These are phyloP conservation scores for Ustilago bromivora DNA, from an alignment of 1,284 basidiomycete genomes.

Conservation along the genomic window DNA sequence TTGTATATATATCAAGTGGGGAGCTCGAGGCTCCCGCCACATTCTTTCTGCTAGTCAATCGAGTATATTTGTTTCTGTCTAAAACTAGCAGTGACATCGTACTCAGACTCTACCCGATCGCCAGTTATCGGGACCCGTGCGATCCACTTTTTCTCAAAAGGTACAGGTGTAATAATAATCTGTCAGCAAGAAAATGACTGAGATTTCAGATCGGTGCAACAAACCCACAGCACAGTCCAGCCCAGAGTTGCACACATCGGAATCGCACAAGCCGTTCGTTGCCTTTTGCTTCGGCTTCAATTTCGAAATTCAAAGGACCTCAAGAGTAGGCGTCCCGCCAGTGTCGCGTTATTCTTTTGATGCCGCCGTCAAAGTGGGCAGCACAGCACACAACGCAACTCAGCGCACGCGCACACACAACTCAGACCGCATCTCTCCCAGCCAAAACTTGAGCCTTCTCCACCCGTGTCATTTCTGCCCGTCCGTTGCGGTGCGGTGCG, in stretches of 20 bases:
- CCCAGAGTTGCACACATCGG: neutral
- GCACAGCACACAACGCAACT: constrained; percentile 7
- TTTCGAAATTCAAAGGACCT: neutral
- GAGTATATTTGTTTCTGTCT: too few species aligned
- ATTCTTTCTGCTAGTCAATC: too few species aligned
- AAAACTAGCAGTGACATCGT: too few species aligned
- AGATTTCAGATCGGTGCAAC: constrained; percentile 1
- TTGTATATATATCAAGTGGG: too few species aligned
- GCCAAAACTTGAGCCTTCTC: constrained; percentile 20
- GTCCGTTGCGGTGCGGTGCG: neutral
- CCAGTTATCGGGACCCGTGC: too few species aligned
- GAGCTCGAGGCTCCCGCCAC: too few species aligned
- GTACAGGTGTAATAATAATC: neutral
- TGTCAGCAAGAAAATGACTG: constrained; percentile 7
- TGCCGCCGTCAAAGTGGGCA: constrained; percentile 6
- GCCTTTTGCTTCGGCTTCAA: neutral
- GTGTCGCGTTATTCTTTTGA: constrained; percentile 7
- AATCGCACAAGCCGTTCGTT: neutral
- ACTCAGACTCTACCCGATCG: too few species aligned
- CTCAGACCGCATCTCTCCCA: constrained; percentile 2
- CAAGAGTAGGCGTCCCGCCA: constrained; percentile 12
- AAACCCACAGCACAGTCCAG: neutral
- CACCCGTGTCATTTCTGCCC: constrained; percentile 4
- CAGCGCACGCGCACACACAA: constrained; percentile 5
- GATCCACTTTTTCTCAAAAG: too few species aligned